phyloP scores from a whole-genome alignment of 805 yeast species.

The Geotrichum ghanense region DNA sequence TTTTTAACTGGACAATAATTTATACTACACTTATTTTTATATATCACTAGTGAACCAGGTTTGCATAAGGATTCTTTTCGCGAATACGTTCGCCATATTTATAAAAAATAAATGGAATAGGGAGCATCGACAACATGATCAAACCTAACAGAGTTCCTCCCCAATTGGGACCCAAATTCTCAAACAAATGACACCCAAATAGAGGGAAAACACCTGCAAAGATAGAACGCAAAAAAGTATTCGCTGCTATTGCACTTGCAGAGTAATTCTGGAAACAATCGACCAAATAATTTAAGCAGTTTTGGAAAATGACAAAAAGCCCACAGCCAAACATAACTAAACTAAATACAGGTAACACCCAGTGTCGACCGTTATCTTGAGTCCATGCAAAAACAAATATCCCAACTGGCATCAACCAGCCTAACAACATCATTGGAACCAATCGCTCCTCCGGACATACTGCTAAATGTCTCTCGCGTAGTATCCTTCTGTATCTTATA shows the following conservation, averaged over 20 bases:
- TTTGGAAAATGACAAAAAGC: constrained; percentile 44
- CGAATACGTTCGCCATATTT: constrained; percentile 30
- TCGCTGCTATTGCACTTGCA: constrained; percentile 57
- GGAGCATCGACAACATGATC: constrained; percentile 36
- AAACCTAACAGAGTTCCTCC: constrained; percentile 45
- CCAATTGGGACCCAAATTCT: constrained; percentile 39
- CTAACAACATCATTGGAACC: constrained; percentile 38
- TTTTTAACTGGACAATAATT: no score
- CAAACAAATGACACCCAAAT: constrained; percentile 43
- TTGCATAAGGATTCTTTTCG: no score
- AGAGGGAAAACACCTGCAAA: constrained; percentile 55
- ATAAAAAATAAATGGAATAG: constrained; percentile 46
- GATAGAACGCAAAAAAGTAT: constrained; percentile 45
- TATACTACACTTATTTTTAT: no score
- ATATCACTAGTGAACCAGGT: no score
- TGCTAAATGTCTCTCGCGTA: constrained; percentile 27
- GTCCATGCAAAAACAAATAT: constrained; percentile 58
- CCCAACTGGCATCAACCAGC: constrained; percentile 40
- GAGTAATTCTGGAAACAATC: constrained; percentile 48
- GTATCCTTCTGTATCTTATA: constrained; percentile 19
- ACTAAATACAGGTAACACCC: constrained; percentile 50
- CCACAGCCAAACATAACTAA: constrained; percentile 43
- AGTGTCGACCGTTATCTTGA: constrained; percentile 31
- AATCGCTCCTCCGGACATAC: constrained; percentile 52
- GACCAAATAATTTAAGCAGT: constrained; percentile 47